phyloP scores from a whole-genome alignment of 2,329 filamentous ascomycete species.

The Onygenales sp. region DNA sequence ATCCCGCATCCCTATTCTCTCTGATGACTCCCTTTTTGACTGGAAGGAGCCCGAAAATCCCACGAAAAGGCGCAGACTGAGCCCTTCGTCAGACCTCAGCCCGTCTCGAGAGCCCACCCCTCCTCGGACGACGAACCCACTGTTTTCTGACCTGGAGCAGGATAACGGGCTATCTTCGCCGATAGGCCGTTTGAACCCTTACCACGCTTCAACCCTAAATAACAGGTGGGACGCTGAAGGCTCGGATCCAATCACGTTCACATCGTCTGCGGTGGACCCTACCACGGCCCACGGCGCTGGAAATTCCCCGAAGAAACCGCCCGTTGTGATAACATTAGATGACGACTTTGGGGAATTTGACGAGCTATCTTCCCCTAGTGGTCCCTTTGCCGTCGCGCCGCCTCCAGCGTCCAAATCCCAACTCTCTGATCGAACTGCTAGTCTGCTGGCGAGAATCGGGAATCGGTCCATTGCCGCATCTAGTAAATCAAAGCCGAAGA shows the following conservation, averaged over 20 bases:
- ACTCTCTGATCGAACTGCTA: conserved; percentile 33
- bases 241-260: conserved; percentile 35
- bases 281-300: conserved; percentile 1
- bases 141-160: background rate
- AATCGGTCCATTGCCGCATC: conserved; percentile 5
- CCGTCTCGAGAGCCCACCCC: conserved; percentile 4
- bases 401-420: conserved; percentile 11
- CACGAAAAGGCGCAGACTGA: conserved; percentile 22
- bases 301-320: conserved; percentile 10
- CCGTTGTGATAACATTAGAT: conserved; percentile 27
- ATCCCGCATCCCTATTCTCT: background rate
- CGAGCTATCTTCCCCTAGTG: conserved; percentile 14
- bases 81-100: conserved; percentile 12
- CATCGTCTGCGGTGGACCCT: conserved; percentile 29
- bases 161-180: background rate
- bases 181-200: background rate
- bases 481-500: conserved; percentile 9
- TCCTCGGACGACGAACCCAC: background rate
- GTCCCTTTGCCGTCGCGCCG: conserved; percentile 14
- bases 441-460: conserved; percentile 27
- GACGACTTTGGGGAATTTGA: conserved; percentile 17
- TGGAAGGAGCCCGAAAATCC: conserved; percentile 6
- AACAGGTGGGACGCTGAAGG: conserved; percentile 15
- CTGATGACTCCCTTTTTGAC: conserved; percentile 8
- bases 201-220: conserved; percentile 4